Evolutionary conservation across 2,329 filamentous ascomycete species (phyloP).

Genomic region (Clarireedia homoeocarpa): DNA sequence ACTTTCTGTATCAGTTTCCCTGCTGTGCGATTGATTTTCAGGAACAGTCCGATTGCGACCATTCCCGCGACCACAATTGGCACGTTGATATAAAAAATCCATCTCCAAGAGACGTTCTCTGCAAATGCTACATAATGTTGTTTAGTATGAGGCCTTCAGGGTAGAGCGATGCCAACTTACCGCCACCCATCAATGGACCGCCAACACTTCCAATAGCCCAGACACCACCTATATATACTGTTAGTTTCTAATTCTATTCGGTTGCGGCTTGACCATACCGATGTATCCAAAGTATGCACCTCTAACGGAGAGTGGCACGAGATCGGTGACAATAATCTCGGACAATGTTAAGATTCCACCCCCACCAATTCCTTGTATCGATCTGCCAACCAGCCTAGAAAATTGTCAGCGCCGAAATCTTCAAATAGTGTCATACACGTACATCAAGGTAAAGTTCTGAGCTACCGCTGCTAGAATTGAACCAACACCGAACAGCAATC

Average conservation of each 20-base stretch:
- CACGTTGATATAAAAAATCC: conserved; percentile 50
- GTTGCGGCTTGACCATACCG: conserved; percentile 1
- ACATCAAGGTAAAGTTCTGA: conserved; percentile 31
- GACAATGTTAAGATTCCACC: conserved; percentile 42
- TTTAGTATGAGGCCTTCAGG: neutral
- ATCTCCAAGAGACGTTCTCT: conserved; percentile 46
- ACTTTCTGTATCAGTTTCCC: conserved; percentile 28
- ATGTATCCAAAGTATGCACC: conserved; percentile 33
- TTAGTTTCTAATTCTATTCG: neutral
- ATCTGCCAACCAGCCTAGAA: conserved; percentile 31
- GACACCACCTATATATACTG: conserved; percentile 22
- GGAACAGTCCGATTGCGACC: conserved; percentile 22
- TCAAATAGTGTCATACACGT: conserved; percentile 1
- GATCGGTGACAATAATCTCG: conserved; percentile 39
- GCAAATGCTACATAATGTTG: conserved; percentile 35
- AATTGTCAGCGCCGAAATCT: neutral
- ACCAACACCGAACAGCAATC: conserved; percentile 33
- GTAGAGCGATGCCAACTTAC: neutral
- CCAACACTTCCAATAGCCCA: conserved; percentile 49
- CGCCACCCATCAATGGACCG: conserved; percentile 44
- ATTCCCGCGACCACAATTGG: conserved; percentile 23
- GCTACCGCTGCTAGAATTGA: conserved; percentile 33
- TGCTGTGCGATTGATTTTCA: conserved; percentile 20
- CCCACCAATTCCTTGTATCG: conserved; percentile 43
- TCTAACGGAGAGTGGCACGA: conserved; percentile 37